These are phyloP conservation scores for Eugenia klotzschiana DNA, from an alignment of 441 rosid genomes.

Conservation along the genomic window DNA sequence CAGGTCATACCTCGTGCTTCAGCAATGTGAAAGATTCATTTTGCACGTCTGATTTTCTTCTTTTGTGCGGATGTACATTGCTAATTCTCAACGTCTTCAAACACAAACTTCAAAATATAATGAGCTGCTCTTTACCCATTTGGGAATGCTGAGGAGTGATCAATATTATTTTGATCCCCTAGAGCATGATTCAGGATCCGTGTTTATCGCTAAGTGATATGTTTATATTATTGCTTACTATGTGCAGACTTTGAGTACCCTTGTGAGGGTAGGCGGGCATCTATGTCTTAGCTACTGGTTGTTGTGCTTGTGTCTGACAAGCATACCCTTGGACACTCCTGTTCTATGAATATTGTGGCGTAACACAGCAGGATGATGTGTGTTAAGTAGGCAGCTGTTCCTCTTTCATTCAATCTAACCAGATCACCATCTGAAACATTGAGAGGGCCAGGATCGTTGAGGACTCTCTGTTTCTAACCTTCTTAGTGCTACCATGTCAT, in stretches of 20 bases:
- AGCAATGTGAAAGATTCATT: neutral
- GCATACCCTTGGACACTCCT: neutral
- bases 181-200: neutral
- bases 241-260: neutral
- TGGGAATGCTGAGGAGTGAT: neutral
- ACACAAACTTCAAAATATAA: neutral
- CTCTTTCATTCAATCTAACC: neutral
- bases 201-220: neutral
- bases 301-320: neutral
- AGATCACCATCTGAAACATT: neutral
- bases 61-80: neutral
- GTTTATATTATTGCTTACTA: neutral
- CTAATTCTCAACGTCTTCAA: neutral
- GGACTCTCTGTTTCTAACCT: neutral
- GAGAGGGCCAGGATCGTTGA: neutral
- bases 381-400: neutral
- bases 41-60: neutral
- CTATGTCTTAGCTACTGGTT: neutral
- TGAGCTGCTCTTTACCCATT: neutral
- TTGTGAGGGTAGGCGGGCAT: neutral
- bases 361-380: neutral
- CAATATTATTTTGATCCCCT: neutral
- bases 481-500: neutral
- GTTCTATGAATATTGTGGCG: neutral
- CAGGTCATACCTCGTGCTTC: neutral